Percentiles rank a stretch among this genome's conserved stretches.
Conservation (phyloP, 495 filamentous ascomycete species). For the Schizothecium vesticola region DNA sequence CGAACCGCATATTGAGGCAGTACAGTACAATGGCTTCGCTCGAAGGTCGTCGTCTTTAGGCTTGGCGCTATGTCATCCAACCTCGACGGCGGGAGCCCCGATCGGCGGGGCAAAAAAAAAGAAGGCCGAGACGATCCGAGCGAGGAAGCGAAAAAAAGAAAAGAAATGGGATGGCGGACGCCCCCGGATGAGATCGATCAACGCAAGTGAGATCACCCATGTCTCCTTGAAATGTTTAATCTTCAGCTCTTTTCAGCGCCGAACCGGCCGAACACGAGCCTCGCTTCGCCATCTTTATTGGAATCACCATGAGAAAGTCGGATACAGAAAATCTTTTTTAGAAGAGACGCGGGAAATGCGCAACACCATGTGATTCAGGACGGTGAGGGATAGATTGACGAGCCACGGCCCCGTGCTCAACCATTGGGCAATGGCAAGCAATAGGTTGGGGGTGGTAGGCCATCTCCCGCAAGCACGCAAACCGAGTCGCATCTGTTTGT, state of each 20-base stretch:
- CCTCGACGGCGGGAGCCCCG: neutral
- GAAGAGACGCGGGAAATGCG: conserved; percentile 7
- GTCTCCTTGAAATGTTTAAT: neutral
- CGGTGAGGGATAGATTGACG: conserved; percentile 10
- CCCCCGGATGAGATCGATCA: conserved; percentile 1
- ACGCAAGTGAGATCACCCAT: neutral
- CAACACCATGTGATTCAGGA: conserved; percentile 13
- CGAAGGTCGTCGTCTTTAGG: neutral
- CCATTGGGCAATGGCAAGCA: neutral
- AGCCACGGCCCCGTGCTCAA: neutral
- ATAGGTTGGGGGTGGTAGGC: conserved; percentile 3
- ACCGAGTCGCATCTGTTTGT: neutral
- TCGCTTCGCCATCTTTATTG: neutral
- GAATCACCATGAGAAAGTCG: neutral
- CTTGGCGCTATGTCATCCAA: neutral
- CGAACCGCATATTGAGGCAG: neutral
- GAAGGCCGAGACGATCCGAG: neutral
- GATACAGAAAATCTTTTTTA: neutral
- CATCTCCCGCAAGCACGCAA: neutral
- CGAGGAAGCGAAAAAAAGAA: conserved; percentile 5
- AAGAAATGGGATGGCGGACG: neutral
- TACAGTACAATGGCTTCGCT: neutral
- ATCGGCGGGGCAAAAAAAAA: neutral
- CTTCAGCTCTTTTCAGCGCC: neutral
- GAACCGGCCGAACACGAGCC: neutral